A percentile compares a stretch with the other conserved stretches of the same genome.
These are phyloP conservation scores for Paralagenidium karlingii DNA, from an alignment of 352 stramenopile species.

Conservation along the genomic window DNA sequence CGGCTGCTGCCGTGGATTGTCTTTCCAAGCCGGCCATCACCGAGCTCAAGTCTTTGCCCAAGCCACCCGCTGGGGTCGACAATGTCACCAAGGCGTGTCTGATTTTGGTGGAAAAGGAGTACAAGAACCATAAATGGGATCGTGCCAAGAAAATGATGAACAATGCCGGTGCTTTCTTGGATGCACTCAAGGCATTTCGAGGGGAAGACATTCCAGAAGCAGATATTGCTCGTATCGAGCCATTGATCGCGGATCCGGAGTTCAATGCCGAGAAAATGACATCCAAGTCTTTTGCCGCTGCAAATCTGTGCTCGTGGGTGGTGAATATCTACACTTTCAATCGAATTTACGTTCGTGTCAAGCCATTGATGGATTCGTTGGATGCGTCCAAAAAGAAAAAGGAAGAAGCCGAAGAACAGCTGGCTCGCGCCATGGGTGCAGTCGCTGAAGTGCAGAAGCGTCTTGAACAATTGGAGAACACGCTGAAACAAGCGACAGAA, in stretches of 20 bases:
- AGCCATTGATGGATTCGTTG: constrained; percentile 96
- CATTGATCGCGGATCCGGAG: constrained; percentile 86
- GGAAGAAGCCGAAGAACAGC: constrained; percentile 85
- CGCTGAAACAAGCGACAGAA: constrained; percentile 87
- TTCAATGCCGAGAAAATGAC: constrained; percentile 95
- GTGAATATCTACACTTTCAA: constrained; percentile 98
- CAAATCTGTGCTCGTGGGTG: constrained; percentile 96
- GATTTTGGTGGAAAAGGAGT: constrained; percentile 96
- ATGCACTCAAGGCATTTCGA: constrained; percentile 85
- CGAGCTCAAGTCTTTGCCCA: constrained; percentile 94
- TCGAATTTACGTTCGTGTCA: constrained; percentile 98
- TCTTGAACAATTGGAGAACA: constrained; percentile 87
- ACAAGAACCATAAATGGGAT: constrained; percentile 98
- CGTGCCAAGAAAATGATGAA: constrained; percentile 99
- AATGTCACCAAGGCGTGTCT: constrained; percentile 94
- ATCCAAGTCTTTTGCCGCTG: constrained; percentile 92
- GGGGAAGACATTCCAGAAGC: constrained; percentile 93
- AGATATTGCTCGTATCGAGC: constrained; percentile 87
- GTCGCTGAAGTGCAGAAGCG: constrained; percentile 90
- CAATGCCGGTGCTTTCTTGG: constrained; percentile 93
- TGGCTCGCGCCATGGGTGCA: constrained; percentile 85
- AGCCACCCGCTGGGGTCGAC: constrained; percentile 91
- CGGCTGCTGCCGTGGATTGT: constrained; percentile 90
- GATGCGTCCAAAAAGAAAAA: constrained; percentile 91
- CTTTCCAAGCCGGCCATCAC: constrained; percentile 95